These are phyloP conservation scores for Penicillium sp. DNA, from an alignment of 2,329 filamentous ascomycete species.

Conservation along the genomic window DNA sequence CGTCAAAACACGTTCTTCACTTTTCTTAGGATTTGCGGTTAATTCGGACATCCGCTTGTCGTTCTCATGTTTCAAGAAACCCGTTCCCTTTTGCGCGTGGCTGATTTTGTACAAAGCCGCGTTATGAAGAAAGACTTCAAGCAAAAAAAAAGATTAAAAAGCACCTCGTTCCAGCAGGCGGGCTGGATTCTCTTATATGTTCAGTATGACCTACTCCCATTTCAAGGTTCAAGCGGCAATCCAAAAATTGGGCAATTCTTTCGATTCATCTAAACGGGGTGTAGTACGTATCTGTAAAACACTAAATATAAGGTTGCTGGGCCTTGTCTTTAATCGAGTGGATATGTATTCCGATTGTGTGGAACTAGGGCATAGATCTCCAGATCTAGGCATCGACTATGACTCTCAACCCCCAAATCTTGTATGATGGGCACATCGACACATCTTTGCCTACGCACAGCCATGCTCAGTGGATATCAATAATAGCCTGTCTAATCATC, in stretches of 20 bases:
- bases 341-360: conserved; percentile 3
- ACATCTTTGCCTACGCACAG: neutral
- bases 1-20: conserved; percentile 30
- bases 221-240: conserved; percentile 36
- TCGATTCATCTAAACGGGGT: conserved; percentile 5
- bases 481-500: neutral
- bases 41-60: conserved; percentile 36
- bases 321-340: neutral
- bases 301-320: conserved; percentile 10
- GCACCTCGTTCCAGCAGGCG: conserved; percentile 36
- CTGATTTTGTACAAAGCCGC: conserved; percentile 36
- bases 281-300: neutral
- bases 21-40: conserved; percentile 35
- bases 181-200: conserved; percentile 37
- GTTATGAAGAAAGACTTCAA: conserved; percentile 35
- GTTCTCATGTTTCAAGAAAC: conserved; percentile 33
- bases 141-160: conserved; percentile 36
- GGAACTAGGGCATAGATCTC: conserved; percentile 2
- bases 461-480: neutral
- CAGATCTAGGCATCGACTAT: neutral
- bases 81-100: conserved; percentile 30
- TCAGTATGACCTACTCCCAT: conserved; percentile 38
- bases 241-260: conserved; percentile 29
- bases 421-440: neutral
- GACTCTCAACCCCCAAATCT: neutral